These are phyloP conservation scores for Venturiaceae sp. DNA, from an alignment of 2,329 filamentous ascomycete genomes.

Conservation along the genomic window DNA sequence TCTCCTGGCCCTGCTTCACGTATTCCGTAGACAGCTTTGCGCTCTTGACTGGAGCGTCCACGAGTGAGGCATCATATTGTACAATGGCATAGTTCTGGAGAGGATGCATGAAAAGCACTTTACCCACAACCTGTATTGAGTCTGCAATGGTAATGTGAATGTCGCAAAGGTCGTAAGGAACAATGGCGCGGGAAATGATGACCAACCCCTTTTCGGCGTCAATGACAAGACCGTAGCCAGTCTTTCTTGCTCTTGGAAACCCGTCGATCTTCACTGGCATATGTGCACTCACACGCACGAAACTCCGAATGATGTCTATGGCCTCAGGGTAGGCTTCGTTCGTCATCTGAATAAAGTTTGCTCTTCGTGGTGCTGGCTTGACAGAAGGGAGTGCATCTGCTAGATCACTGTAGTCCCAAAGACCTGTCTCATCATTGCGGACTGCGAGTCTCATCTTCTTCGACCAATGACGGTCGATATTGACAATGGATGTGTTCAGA, in stretches of 20 bases:
- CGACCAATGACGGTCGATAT: constrained; percentile 92
- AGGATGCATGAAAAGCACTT: constrained; percentile 91
- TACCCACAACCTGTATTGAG: constrained; percentile 87
- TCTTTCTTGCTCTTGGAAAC: constrained; percentile 90
- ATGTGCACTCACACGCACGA: constrained; percentile 83
- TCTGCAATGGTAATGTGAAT: constrained; percentile 95
- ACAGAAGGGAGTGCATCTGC: constrained; percentile 69
- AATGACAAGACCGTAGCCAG: constrained; percentile 93
- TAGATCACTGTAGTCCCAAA: constrained; percentile 91
- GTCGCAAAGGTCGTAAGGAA: constrained; percentile 94
- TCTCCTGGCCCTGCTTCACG: constrained; percentile 87
- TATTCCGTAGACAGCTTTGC: constrained; percentile 71
- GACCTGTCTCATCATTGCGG: constrained; percentile 77
- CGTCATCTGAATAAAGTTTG: constrained; percentile 85
- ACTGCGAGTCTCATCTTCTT: constrained; percentile 88
- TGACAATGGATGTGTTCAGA: constrained; percentile 82
- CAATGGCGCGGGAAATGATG: constrained; percentile 84
- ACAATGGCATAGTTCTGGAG: constrained; percentile 95
- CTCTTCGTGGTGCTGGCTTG: constrained; percentile 62
- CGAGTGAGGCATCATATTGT: constrained; percentile 85
- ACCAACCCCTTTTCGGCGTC: constrained; percentile 94
- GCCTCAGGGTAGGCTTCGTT: constrained; percentile 81
- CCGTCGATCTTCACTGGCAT: constrained; percentile 96
- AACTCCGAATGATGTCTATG: constrained; percentile 88
- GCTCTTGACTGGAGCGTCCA: constrained; percentile 87